Conservation (phyloP, 139 green algal species). For the Eudorina sp. region DNA sequence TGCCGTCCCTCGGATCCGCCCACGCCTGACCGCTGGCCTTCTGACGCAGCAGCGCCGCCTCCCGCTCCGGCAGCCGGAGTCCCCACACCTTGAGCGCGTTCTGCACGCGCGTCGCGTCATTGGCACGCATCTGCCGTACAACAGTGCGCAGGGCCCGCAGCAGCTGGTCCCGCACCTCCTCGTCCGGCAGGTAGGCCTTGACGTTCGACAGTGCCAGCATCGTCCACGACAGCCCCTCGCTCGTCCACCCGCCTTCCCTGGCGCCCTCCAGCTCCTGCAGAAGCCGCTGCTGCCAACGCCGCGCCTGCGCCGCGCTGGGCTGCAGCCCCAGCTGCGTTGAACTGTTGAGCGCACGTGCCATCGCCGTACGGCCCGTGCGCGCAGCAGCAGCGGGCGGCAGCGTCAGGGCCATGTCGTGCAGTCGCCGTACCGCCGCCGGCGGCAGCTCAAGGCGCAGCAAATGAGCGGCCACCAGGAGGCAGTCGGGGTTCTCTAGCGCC, state of each 20-base stretch:
- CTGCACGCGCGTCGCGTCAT: slow-evolving; percentile 24
- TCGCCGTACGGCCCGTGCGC: slow-evolving; percentile 12
- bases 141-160: not conserved
- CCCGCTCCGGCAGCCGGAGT: slow-evolving; percentile 5
- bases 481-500: slow-evolving; percentile 17
- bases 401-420: slow-evolving; percentile 34
- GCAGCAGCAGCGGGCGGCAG: not conserved
- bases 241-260: not conserved
- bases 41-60: slow-evolving; percentile 1
- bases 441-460: slow-evolving; percentile 16
- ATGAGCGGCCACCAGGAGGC: slow-evolving; percentile 1
- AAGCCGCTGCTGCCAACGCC: not conserved
- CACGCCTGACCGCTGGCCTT: slow-evolving; percentile 20
- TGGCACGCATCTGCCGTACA: not conserved
- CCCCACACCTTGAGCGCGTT: not conserved
- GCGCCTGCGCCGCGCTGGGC: not conserved
- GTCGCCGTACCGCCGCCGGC: not conserved
- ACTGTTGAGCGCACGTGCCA: slow-evolving; percentile 31
- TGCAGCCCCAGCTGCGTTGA: slow-evolving; percentile 8
- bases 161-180: not conserved
- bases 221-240: slow-evolving; percentile 37
- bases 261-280: not conserved
- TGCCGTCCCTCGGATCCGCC: not conserved
- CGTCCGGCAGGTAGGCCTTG: not conserved
- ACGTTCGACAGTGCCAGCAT: slow-evolving; percentile 37